Base-by-base conservation (phyloP, 352 stramenopile species). In the Pythium aquatile region DNA sequence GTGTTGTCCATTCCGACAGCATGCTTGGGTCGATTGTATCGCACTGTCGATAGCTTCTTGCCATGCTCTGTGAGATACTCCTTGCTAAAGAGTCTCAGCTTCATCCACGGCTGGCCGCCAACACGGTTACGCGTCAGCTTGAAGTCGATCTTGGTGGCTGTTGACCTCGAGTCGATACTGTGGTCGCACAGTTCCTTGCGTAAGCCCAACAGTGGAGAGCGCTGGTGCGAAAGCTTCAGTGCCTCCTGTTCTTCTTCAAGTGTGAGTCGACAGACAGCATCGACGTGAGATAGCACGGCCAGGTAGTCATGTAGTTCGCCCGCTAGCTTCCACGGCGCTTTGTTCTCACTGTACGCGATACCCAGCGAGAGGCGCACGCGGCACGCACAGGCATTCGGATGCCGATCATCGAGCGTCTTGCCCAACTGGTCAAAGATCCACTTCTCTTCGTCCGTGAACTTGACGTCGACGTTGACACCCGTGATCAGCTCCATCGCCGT, bases 351-450 rank as follows among this genome's bases (percentile, higher is more conserved):
- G 68, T 98, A 98, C 78, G 69, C 78, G 71, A 85, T 98, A 54
- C 72, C 91, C 58, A 86, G 91, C 48, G 68, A 96, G 69, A 88
- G 83, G 58, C 73, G 91, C 54, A 99, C 87, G 56, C 97, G 88
- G 68, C 95, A 98, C 9, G 97, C 96, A 73, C 97, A 97, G 3
- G 96, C 95, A 83, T 99, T 93, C 17, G 97, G 96, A 61, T 98
- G 91, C 28, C 91, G 91, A 59, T 99, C 96, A 65, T 98, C 97
- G 4, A 97, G 82, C 10, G 97, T 88, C 62, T 98, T 98, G 39
- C 86, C 80, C 20, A 99, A 69, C 65, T 99, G 94, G 48, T 98
- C 94, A 59, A 99, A 99, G 59, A 99, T 97, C 83, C 98, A 97
- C 66, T 94, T 88, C 72, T 99, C 97, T 79, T 99, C 96, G 30